A percentile compares a stretch with the other conserved stretches of the same genome.
These are phyloP conservation scores for Ophiostoma ips DNA, from an alignment of 2,329 filamentous ascomycete genomes.

Conservation along the genomic window DNA sequence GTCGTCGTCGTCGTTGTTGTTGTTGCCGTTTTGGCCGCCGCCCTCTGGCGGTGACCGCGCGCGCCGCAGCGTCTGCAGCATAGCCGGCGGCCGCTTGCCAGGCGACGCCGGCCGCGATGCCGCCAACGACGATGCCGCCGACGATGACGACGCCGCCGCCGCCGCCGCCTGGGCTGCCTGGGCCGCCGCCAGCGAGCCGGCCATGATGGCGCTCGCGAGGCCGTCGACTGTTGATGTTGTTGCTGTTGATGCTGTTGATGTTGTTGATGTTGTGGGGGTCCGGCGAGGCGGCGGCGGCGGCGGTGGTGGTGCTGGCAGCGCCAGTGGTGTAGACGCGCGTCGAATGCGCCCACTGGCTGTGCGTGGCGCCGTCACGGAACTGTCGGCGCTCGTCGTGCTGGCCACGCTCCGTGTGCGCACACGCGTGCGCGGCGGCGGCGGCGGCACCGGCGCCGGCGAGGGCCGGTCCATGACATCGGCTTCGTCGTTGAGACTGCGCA, in stretches of 20 bases:
- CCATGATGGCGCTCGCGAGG: slow-evolving; percentile 61
- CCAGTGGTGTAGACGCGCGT: too few relatives aligned
- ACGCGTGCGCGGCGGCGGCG: neutral
- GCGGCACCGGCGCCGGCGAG: neutral
- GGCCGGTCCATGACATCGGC: slow-evolving; percentile 3
- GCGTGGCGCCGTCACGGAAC: neutral
- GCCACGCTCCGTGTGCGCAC: neutral
- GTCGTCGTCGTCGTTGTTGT: slow-evolving; percentile 26
- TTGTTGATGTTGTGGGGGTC: neutral
- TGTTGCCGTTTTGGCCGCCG: too few relatives aligned
- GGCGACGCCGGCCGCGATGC: neutral
- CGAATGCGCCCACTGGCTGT: neutral
- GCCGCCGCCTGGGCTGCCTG: neutral
- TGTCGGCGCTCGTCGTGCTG: neutral
- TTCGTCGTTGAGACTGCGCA: slow-evolving; percentile 5
- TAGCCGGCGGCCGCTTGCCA: slow-evolving; percentile 19
- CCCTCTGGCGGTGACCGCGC: slow-evolving; percentile 24
- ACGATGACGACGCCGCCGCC: too few relatives aligned
- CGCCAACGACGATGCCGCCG: slow-evolving; percentile 26
- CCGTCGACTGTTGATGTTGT: slow-evolving; percentile 40
- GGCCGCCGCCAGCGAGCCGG: slow-evolving; percentile 56
- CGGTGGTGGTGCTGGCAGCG: neutral
- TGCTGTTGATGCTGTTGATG: slow-evolving; percentile 27
- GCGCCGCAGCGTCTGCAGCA: slow-evolving; percentile 55
- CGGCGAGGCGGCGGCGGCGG: slow-evolving; percentile 1